These are phyloP conservation scores for Panaeolus cyanescens DNA, from an alignment of 768 basidiomycete genomes.

Conservation along the genomic window DNA sequence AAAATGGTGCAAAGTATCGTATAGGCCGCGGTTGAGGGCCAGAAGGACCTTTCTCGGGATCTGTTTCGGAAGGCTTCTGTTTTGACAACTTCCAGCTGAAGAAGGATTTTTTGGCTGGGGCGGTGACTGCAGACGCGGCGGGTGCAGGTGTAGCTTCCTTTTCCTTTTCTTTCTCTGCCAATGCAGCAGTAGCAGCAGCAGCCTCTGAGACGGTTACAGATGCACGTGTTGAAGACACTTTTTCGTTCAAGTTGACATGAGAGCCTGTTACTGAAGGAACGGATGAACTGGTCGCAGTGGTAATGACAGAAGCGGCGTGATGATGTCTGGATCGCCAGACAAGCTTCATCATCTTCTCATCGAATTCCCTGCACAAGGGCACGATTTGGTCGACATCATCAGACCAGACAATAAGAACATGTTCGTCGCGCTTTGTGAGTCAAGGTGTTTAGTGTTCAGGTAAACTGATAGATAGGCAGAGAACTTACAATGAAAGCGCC, in stretches of 20 bases:
- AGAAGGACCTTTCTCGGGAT: constrained; percentile 52
- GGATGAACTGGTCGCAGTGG: constrained; percentile 37
- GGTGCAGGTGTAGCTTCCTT: constrained; percentile 12
- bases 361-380: constrained; percentile 70
- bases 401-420: constrained; percentile 82
- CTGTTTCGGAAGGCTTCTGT: constrained; percentile 36
- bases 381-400: constrained; percentile 83
- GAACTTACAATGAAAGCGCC: constrained; percentile 79
- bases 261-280: constrained; percentile 52
- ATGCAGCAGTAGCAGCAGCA: constrained; percentile 31
- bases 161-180: constrained; percentile 33
- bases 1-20: constrained; percentile 71
- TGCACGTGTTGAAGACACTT: constrained; percentile 36
- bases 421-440: constrained; percentile 69
- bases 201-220: constrained; percentile 30
- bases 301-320: constrained; percentile 36
- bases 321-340: constrained; percentile 51
- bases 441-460: constrained; percentile 5
- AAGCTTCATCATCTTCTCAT: constrained; percentile 63
- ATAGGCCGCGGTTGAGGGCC: constrained; percentile 44
- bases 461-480: not conserved
- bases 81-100: constrained; percentile 51
- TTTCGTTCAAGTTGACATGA: constrained; percentile 57
- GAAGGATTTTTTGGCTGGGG: constrained; percentile 24
- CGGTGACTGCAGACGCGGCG: constrained; percentile 8